phyloP scores from a whole-genome alignment of 2,329 filamentous ascomycete species.

The Exophiala mesophila region DNA sequence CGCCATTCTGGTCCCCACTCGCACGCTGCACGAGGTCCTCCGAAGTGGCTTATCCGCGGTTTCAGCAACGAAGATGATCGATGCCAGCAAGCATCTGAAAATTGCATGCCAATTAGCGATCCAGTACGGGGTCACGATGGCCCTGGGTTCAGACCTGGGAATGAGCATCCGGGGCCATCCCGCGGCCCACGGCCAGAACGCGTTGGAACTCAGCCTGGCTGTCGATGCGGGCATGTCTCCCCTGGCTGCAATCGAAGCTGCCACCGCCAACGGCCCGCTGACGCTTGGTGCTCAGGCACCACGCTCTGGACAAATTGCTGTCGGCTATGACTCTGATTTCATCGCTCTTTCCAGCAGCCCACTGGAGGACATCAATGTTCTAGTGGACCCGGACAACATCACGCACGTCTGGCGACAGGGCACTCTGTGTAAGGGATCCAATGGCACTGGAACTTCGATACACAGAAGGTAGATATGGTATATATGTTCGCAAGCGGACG shows the following conservation, averaged over 20 bases:
- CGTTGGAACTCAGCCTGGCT: conserved; percentile 44
- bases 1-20: conserved; percentile 42
- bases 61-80: conserved; percentile 37
- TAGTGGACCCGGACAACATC: conserved; percentile 37
- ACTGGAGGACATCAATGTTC: conserved; percentile 39
- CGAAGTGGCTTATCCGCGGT: conserved; percentile 26
- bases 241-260: conserved; percentile 48
- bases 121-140: conserved; percentile 40
- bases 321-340: conserved; percentile 45
- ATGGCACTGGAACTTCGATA: neutral
- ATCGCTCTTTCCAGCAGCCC: conserved; percentile 43
- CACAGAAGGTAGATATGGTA: no score
- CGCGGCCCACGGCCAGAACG: conserved; percentile 39
- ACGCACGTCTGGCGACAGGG: conserved; percentile 47
- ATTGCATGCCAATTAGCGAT: conserved; percentile 40
- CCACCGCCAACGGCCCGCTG: conserved; percentile 43
- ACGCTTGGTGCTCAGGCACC: conserved; percentile 43
- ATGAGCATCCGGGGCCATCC: conserved; percentile 35
- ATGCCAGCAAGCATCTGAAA: conserved; percentile 33
- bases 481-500: no score
- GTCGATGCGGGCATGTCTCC: conserved; percentile 45
- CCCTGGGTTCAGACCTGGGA: conserved; percentile 44
- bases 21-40: conserved; percentile 36
- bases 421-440: conserved; percentile 35
- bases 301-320: conserved; percentile 41